Conservation (phyloP, 202 grass and related monocot genomes). For the Schoenoplectus triqueter region DNA sequence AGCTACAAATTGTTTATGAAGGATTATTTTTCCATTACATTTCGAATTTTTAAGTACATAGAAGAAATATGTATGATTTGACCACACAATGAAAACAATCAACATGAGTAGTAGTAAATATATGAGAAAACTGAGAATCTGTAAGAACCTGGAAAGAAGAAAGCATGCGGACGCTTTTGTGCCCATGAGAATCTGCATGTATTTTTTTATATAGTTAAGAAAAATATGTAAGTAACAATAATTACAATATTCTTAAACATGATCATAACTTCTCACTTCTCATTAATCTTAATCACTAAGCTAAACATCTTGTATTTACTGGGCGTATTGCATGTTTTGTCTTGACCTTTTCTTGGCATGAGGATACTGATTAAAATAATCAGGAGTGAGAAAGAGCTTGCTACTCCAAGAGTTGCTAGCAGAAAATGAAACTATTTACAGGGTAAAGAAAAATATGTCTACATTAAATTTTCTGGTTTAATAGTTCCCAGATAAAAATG, state of each 20-base stretch:
- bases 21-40: neutral
- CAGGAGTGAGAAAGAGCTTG: neutral
- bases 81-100: neutral
- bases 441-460: too few species aligned
- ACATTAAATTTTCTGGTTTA: neutral
- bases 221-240: constrained; percentile 17
- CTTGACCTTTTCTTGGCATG: neutral
- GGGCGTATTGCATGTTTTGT: neutral
- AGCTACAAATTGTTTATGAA: neutral
- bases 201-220: neutral
- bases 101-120: neutral
- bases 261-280: neutral
- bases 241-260: neutral
- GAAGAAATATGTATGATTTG: neutral
- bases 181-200: constrained; percentile 83
- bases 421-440: neutral
- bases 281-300: neutral
- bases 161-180: constrained; percentile 67
- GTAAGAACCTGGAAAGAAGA: constrained; percentile 61
- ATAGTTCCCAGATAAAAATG: neutral
- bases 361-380: neutral
- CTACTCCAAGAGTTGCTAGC: neutral
- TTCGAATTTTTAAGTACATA: neutral
- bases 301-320: neutral
- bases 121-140: neutral